These are phyloP conservation scores for Irpex rosettiformis DNA, from an alignment of 1,284 basidiomycete genomes.

Conservation along the genomic window DNA sequence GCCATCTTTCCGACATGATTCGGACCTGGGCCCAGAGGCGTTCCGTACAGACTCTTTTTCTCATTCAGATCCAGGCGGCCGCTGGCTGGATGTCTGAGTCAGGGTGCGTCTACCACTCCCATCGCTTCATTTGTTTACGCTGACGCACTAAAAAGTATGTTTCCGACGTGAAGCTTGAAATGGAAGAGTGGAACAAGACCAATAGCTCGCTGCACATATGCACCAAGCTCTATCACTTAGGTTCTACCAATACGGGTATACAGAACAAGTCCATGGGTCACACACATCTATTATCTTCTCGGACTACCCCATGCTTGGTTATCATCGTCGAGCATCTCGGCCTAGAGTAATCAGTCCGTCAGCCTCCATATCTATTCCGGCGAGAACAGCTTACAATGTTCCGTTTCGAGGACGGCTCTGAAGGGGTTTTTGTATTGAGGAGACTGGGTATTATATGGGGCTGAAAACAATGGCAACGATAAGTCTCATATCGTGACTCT, in stretches of 20 bases:
- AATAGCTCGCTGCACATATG: background rate
- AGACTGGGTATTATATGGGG: background rate
- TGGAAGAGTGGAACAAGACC: background rate
- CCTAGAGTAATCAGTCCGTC: background rate
- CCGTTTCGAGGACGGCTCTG: background rate
- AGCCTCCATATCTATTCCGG: background rate
- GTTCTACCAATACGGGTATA: background rate
- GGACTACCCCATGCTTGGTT: slow-evolving; percentile 16
- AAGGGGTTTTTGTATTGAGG: background rate
- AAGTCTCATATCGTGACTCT: background rate
- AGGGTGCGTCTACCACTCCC: background rate
- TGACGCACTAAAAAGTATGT: background rate
- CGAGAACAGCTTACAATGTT: background rate
- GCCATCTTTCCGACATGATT: background rate
- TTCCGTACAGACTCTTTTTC: background rate
- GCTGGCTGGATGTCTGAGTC: no score
- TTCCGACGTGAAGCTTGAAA: background rate
- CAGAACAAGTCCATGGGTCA: background rate
- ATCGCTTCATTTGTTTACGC: background rate
- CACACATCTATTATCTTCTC: slow-evolving; percentile 1
- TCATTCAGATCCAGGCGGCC: background rate
- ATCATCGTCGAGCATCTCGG: slow-evolving; percentile 14
- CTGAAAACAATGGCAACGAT: background rate
- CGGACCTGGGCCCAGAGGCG: background rate
- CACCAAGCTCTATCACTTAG: background rate